Evolutionary conservation across 1,139 yeast species (phyloP).

Genomic region (Hyphopichia pseudoburtonii): DNA sequence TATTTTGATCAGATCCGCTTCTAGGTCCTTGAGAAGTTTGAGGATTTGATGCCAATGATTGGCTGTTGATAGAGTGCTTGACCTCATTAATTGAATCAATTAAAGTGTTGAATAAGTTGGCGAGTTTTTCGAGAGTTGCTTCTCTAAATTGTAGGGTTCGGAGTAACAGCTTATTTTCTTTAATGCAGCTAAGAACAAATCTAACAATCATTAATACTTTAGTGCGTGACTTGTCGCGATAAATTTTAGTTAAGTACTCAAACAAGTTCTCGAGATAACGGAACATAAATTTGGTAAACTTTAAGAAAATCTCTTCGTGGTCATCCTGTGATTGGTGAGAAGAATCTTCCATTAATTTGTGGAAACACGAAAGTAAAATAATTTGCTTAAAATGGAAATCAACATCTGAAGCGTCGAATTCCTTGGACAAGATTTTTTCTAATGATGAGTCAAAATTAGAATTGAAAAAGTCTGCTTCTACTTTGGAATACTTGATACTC

Average conservation of each 20-base stretch:
- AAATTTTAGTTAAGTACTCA: constrained; percentile 18
- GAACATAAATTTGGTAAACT: constrained; percentile 23
- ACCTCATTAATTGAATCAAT: constrained; percentile 13
- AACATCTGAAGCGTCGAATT: constrained; percentile 8
- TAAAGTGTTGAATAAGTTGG: constrained; percentile 29
- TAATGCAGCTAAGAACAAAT: constrained; percentile 55
- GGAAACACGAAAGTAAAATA: constrained; percentile 22
- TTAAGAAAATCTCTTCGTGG: constrained; percentile 4
- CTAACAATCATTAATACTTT: constrained; percentile 34
- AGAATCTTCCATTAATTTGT: constrained; percentile 13
- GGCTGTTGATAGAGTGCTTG: no score
- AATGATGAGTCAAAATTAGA: not conserved
- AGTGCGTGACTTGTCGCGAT: constrained; percentile 14
- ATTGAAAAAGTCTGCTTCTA: constrained; percentile 23
- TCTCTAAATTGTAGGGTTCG: constrained; percentile 35
- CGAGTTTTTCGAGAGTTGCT: constrained; percentile 28
- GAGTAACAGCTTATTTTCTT: constrained; percentile 42
- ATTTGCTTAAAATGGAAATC: constrained; percentile 24
- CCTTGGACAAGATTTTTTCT: not conserved
- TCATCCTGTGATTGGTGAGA: not conserved
- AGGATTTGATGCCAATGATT: no score
- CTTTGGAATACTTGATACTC: constrained; percentile 21
- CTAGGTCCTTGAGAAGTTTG: not conserved
- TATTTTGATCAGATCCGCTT: no score
- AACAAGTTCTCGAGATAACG: constrained; percentile 37